Conservation (phyloP, 225 moss, liverwort and hornwort genomes). For the Bryum argenteum region DNA sequence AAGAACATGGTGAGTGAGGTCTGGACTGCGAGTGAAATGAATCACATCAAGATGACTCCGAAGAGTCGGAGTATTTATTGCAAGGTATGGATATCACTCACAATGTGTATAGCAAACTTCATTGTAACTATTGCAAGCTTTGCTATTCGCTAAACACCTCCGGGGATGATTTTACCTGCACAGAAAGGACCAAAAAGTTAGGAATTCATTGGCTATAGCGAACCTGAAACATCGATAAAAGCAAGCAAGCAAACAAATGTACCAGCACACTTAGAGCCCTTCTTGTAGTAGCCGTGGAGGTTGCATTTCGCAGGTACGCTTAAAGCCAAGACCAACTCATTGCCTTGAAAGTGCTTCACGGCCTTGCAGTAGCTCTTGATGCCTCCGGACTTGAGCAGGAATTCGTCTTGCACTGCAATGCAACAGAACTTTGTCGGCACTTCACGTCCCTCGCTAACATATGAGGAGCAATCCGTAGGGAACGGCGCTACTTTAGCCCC, state of each 20-base stretch:
- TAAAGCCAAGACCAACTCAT: slow-evolving; percentile 30
- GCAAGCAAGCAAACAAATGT: neutral
- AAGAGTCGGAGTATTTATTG: too few relatives aligned
- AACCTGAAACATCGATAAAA: neutral
- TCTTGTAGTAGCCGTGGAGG: neutral
- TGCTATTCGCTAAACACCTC: slow-evolving; percentile 13
- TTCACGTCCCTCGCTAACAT: neutral
- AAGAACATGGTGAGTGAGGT: too few relatives aligned
- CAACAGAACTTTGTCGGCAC: slow-evolving; percentile 29
- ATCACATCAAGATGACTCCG: too few relatives aligned
- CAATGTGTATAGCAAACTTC: neutral
- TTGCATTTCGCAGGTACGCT: slow-evolving; percentile 25
- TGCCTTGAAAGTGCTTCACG: slow-evolving; percentile 16
- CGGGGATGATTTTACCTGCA: slow-evolving; percentile 30
- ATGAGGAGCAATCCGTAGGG: slow-evolving; percentile 31
- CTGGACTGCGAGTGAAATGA: too few relatives aligned
- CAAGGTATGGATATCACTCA: too few relatives aligned
- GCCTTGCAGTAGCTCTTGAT: slow-evolving; percentile 28
- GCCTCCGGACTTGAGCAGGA: slow-evolving; percentile 9
- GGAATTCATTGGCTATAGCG: neutral
- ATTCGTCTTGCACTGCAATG: slow-evolving; percentile 43
- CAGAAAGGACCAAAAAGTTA: too few relatives aligned
- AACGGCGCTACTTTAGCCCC: neutral
- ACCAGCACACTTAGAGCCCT: slow-evolving; percentile 34
- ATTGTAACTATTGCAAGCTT: neutral